Base-by-base conservation (phyloP, 2,329 filamentous ascomycete genomes). In the Pezicula carpinea region DNA sequence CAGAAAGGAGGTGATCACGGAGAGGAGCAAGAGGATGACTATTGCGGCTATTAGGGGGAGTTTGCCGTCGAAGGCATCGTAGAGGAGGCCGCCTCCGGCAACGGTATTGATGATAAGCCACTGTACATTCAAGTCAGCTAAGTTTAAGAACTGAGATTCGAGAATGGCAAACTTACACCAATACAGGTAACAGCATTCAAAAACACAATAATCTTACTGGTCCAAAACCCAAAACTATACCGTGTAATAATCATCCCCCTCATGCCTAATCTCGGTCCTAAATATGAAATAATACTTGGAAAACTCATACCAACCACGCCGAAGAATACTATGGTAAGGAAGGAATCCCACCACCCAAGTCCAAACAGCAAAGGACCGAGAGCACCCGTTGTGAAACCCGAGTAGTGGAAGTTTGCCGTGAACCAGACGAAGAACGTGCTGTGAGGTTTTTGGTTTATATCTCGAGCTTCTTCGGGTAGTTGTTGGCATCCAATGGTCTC, bases 251-350 rank as follows among this genome's bases (percentile, higher is more conserved):
- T 57, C 58, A 64, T 59, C 21, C 56, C 58, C 29, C 61, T 54
- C 46, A 64, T 54, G n/a, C 61, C 60, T 6, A 60, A 53, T 44
- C 57, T 59, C 5, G 59, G 61, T 8, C 61, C 60, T 11, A 62
- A 47, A 7, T 54, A 50, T 8, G 60, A 56, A 15, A 56, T 48
- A 29, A 61, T 50, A 8, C 53, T 59, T 7, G 60, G 56, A n/a
- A 51, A 44, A 8, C 59, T 21, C 29, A 53, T 58, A 26, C 58
- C 53, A 17, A 62, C 32, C 3, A 62, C n/a, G 43, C 61, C 63
- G 58, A 63, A 63, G 46, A 63, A 63, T 15, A 64, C 18, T 18
- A 60, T 38, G 17, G 47, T 50, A 19, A 57, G 48, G 40, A 59
- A 58, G 15, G 52, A 54, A 42, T 60, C 56, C 57, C 55, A 58